phyloP scores from a whole-genome alignment of 169 alveolate genomes.

The Theileria annulata region DNA sequence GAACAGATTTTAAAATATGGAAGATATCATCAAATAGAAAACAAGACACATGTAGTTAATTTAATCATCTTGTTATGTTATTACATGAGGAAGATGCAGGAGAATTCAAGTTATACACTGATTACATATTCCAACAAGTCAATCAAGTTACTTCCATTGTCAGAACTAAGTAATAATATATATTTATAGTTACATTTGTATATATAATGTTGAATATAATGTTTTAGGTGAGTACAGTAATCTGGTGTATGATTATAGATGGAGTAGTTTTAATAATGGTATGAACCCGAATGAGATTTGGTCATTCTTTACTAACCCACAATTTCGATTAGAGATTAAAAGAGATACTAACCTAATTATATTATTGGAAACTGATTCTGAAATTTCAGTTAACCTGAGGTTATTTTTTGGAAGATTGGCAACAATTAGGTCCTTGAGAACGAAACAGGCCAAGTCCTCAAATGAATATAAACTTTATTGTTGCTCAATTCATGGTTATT shows the following conservation, averaged over 20 bases:
- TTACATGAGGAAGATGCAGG: constrained; percentile 18
- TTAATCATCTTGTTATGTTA: constrained; percentile 25
- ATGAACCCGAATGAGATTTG: constrained; percentile 79
- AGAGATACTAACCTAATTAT: constrained; percentile 59
- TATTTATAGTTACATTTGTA: constrained; percentile 41
- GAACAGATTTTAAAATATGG: neutral
- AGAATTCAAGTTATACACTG: constrained; percentile 15
- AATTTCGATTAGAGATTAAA: constrained; percentile 69
- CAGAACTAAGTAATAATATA: constrained; percentile 36
- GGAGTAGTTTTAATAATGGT: constrained; percentile 72
- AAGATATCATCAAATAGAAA: neutral
- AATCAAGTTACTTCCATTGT: constrained; percentile 16
- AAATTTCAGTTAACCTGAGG: constrained; percentile 79
- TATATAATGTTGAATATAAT: constrained; percentile 54
- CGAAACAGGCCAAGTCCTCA: constrained; percentile 72
- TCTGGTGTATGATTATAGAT: constrained; percentile 48
- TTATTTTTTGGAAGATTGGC: constrained; percentile 74
- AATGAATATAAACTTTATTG: constrained; percentile 78
- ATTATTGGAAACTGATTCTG: constrained; percentile 73
- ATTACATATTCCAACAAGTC: constrained; percentile 26
- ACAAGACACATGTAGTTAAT: neutral
- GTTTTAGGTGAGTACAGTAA: constrained; percentile 34
- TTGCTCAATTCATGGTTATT: constrained; percentile 63
- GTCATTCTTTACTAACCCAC: constrained; percentile 79
- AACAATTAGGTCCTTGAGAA: constrained; percentile 73